A percentile compares a stretch with the other conserved stretches of the same genome.
These are phyloP conservation scores for Talaromyces sp. DNA, from an alignment of 2,329 filamentous ascomycete genomes.

Conservation along the genomic window DNA sequence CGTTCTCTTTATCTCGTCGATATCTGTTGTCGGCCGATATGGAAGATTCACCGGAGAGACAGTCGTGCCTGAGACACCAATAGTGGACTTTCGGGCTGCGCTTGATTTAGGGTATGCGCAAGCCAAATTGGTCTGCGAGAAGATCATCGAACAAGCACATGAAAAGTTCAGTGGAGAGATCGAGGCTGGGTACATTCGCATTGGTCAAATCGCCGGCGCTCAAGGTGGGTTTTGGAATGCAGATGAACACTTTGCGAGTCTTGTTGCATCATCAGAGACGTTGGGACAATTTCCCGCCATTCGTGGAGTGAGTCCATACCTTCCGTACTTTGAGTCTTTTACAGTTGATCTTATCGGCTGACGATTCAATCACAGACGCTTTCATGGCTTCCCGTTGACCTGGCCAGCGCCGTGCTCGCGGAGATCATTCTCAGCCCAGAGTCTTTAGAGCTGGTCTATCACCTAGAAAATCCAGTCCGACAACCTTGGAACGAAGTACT, in stretches of 20 bases:
- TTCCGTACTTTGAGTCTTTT: not conserved
- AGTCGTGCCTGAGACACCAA: conserved; percentile 20
- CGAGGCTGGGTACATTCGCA: conserved; percentile 22
- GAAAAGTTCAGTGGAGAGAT: conserved; percentile 22
- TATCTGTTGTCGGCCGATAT: conserved; percentile 5
- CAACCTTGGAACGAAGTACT: conserved; percentile 41
- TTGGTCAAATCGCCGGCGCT: conserved; percentile 32
- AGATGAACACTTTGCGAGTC: conserved; percentile 43
- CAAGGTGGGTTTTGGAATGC: conserved; percentile 38
- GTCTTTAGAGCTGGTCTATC: conserved; percentile 36
- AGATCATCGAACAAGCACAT: conserved; percentile 25
- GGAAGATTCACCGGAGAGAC: conserved; percentile 15
- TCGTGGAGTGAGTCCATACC: conserved; percentile 24
- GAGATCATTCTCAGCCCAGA: conserved; percentile 31
- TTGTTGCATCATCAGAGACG: conserved; percentile 40
- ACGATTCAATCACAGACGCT: conserved; percentile 22
- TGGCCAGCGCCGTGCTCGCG: conserved; percentile 30
- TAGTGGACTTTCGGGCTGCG: conserved; percentile 13
- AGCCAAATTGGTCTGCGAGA: conserved; percentile 32
- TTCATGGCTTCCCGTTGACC: conserved; percentile 48
- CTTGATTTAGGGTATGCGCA: conserved; percentile 28
- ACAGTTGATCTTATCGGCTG: not conserved
- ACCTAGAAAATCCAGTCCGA: conserved; percentile 45
- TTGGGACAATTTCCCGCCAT: conserved; percentile 40
- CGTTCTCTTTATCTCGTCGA: conserved; percentile 18